Conservation (phyloP, 768 basidiomycete genomes). For the Rhizopogon vulgaris region DNA sequence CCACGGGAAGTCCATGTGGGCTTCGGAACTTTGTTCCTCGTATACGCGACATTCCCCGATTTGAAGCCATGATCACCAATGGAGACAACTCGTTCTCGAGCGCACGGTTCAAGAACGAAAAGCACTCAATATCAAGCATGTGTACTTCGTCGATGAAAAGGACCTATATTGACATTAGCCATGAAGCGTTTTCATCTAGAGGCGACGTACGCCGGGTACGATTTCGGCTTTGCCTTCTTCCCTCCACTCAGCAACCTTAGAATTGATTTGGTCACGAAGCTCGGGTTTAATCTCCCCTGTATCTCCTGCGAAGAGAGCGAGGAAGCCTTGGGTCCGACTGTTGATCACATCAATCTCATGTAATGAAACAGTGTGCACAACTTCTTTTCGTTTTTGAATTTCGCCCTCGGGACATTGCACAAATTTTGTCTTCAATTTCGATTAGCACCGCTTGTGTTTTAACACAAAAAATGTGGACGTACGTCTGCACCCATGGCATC, state of each 20-base stretch:
- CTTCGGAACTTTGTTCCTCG: slow-evolving; percentile 91
- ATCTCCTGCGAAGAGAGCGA: slow-evolving; percentile 91
- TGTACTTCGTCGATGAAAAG: slow-evolving; percentile 98
- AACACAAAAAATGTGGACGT: slow-evolving; percentile 25
- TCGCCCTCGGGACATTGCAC: slow-evolving; percentile 98
- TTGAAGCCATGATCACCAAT: slow-evolving; percentile 97
- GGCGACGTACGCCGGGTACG: slow-evolving; percentile 77
- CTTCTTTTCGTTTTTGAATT: slow-evolving; percentile 95
- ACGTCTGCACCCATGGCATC: slow-evolving; percentile 99
- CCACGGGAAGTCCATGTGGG: slow-evolving; percentile 92
- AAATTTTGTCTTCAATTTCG: slow-evolving; percentile 75
- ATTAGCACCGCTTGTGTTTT: background rate
- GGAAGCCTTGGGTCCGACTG: slow-evolving; percentile 96
- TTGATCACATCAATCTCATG: slow-evolving; percentile 99
- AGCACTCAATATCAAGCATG: slow-evolving; percentile 99
- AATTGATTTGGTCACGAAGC: slow-evolving; percentile 92
- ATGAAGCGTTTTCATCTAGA: background rate
- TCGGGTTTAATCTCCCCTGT: slow-evolving; percentile 99
- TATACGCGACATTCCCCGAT: slow-evolving; percentile 91
- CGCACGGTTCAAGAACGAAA: slow-evolving; percentile 96
- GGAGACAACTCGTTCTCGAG: slow-evolving; percentile 91
- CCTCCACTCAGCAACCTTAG: slow-evolving; percentile 94
- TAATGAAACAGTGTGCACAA: slow-evolving; percentile 93
- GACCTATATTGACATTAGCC: slow-evolving; percentile 44
- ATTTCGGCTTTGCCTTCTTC: slow-evolving; percentile 99